Conservation (phyloP, 2,329 filamentous ascomycete genomes). For the Phaeomoniella chlamydospora region DNA sequence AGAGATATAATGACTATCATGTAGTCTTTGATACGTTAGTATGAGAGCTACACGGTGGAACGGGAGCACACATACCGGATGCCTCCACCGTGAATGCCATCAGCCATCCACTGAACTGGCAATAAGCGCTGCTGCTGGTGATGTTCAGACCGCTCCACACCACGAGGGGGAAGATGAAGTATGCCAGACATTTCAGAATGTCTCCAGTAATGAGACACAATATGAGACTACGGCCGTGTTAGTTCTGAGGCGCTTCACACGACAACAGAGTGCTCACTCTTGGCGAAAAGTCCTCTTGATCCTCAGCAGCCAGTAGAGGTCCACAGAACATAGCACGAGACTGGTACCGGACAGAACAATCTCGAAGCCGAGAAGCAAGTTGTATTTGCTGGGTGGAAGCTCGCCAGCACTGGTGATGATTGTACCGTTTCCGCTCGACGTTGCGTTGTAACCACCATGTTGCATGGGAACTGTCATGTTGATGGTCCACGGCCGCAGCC, state of each 20-base stretch:
- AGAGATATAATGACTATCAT: slow-evolving; percentile 59
- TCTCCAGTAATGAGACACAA: slow-evolving; percentile 61
- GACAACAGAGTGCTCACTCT: slow-evolving; percentile 34
- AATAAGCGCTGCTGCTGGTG: slow-evolving; percentile 39
- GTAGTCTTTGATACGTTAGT: slow-evolving; percentile 35
- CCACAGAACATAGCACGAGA: slow-evolving; percentile 38
- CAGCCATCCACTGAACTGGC: slow-evolving; percentile 55
- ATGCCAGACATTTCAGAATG: slow-evolving; percentile 55
- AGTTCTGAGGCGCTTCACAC: slow-evolving; percentile 3
- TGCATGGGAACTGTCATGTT: too few species aligned
- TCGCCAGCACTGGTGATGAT: background rate
- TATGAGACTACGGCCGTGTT: slow-evolving; percentile 42
- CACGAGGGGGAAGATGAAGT: slow-evolving; percentile 49
- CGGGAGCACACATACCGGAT: background rate
- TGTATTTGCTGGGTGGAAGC: background rate
- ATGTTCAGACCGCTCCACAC: slow-evolving; percentile 40
- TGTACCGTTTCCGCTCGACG: background rate
- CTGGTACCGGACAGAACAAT: slow-evolving; percentile 36
- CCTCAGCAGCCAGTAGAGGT: slow-evolving; percentile 57
- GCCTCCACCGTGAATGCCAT: slow-evolving; percentile 53
- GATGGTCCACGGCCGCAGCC: too few species aligned
- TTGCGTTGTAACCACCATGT: too few species aligned
- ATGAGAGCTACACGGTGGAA: too few species aligned
- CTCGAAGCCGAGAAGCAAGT: slow-evolving; percentile 22
- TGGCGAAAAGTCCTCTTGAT: slow-evolving; percentile 65